These are phyloP conservation scores for Oidium heveae DNA, from an alignment of 2,329 filamentous ascomycete species.

Conservation along the genomic window DNA sequence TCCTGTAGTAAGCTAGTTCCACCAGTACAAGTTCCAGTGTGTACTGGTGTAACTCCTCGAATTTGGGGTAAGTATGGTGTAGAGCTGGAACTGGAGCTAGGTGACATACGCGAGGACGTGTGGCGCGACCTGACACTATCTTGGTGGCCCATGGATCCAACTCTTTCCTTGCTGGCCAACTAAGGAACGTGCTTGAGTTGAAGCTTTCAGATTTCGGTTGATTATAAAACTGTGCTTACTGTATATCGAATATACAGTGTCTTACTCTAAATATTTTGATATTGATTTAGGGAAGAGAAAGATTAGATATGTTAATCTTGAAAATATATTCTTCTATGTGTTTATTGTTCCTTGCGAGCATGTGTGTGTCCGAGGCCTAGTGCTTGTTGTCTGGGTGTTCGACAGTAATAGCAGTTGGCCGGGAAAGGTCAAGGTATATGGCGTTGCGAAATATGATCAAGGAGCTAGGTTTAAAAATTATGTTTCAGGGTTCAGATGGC, in stretches of 20 bases:
- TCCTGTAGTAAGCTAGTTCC: conserved; percentile 13
- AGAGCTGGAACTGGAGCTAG: conserved; percentile 5
- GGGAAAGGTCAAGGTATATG: background rate
- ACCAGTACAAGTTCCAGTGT: conserved; percentile 2
- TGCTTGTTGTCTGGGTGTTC: background rate
- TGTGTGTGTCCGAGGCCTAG: too few species aligned
- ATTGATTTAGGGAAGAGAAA: background rate
- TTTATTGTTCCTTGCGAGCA: too few species aligned
- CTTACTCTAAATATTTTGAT: background rate
- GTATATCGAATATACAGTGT: background rate
- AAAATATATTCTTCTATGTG: too few species aligned
- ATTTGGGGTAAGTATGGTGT: conserved; percentile 4
- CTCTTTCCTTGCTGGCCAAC: background rate
- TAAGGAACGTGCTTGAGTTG: background rate
- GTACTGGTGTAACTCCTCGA: background rate
- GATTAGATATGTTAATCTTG: background rate
- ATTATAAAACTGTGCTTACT: background rate
- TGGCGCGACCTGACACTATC: background rate
- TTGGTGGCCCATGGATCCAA: background rate
- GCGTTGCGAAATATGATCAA: too few species aligned
- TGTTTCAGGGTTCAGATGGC: too few species aligned
- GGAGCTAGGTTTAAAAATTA: too few species aligned
- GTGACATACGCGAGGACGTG: conserved; percentile 3
- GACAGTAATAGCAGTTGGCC: background rate
- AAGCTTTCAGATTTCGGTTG: background rate